Evolutionary conservation across 352 stramenopile genomes (phyloP), one percentile per base, ranked within the genome.

Genomic region (Phytopythium kandeliae): DNA sequence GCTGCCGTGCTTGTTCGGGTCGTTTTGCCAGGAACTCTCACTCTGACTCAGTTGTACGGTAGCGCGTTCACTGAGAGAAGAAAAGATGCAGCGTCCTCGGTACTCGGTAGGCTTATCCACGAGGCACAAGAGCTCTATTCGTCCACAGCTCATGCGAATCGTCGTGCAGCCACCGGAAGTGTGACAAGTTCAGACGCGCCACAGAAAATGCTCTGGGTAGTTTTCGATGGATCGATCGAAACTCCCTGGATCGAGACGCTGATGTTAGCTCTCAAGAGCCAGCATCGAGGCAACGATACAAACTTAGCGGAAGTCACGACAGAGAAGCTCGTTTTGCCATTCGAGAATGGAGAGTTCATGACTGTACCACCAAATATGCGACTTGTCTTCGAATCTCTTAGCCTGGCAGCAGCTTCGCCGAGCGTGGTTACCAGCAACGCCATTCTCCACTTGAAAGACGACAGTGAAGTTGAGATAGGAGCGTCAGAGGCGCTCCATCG

Each of bases 361-460:
- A 84, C 70, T 0, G 35, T 84, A 1, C 74, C 79, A 2, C 73
- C 78, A 3, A 86, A 88, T 22, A 24, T 92, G 15, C 76, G 67
- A 0, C 70, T 92, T 24, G 2, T 84, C 0, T 89, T 89, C 28
- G 81, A 92, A 50, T 65, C 73, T 0, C 41, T 78, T 11, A 55
- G 61, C 3, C 51, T 86, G 21, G 34, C 50, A 0, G 28, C 76
- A 34, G 72, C 62, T 0, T 74, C 69, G 3, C 72, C 74, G 0
- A 53, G 22, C 9, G 53, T 79, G 22, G 35, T 82, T 7, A 38
- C 64, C 4, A 43, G 54, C 25, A 74, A 58, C 36, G 35, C 56
- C 0, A 58, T 85, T 12, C 40, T 85, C 0, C 41, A 54, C 6
- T 42, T 78, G 7, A 41, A 45, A 49, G 38, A 31, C 24, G 2